Base-by-base conservation (phyloP, 1,284 basidiomycete genomes). In the Rhodotorula sp. region DNA sequence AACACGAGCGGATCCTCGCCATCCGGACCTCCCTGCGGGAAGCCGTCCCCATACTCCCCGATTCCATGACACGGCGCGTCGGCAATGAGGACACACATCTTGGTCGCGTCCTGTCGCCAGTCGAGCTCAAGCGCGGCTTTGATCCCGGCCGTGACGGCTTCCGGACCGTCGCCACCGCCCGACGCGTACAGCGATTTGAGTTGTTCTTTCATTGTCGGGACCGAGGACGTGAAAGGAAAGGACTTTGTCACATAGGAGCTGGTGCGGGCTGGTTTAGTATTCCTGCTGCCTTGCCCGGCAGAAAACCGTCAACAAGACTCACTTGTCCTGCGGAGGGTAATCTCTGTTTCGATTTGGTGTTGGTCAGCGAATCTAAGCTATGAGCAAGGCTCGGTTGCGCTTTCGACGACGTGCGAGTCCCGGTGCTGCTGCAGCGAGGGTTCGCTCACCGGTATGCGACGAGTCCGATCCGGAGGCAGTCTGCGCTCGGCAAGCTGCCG, bases 31-130 rank as follows among this genome's bases (percentile, higher is more conserved):
- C 83, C 81, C 54, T 78, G 73, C 22, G 79, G 76, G 61, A 83
- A 83, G 24, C 93, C 93, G 82, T 96, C 94, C 29, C 94, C 93
- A 76, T 93, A 82, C 48, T 92, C 91, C 68, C 91, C 91, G 76
- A 93, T 90, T 1, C 91, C 95, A 82, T 99, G 95, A 42, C 95
- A 94, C 37, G 95, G 96, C 1, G 95, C 95, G 84, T 99, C 96
- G 17, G 96, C 93, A 77, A 98, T 74, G 20, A 83, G 65, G 14
- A 83, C 80, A 4, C 77, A 87, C 91, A 99, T 97, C 84, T 92
- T 96, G 78, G 91, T 93, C 24, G 95, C 93, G 86, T 84, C 60
- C 2, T 62, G 62, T 75, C 96, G 85, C 96, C 96, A 99, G 53
- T 94, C 89, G 87, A 97, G 90, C 17, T 82, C 81, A 75, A 94